Evolutionary conservation across 768 basidiomycete genomes (phyloP).

Genomic region (Peribolospora baueri): DNA sequence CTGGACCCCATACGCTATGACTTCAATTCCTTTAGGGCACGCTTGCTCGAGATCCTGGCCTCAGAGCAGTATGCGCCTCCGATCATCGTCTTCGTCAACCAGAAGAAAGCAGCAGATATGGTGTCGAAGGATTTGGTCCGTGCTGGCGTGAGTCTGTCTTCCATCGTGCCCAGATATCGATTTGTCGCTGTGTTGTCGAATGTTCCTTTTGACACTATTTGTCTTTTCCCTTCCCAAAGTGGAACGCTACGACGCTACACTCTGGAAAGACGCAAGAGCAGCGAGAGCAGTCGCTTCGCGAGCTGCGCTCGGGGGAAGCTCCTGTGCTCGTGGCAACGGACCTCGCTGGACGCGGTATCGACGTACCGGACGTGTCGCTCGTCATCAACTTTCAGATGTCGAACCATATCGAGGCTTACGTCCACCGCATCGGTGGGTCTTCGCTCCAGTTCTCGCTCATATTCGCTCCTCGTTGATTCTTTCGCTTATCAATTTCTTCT

Average conservation of each 20-base stretch:
- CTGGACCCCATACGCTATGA: conserved; percentile 1
- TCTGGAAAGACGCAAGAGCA: conserved; percentile 97
- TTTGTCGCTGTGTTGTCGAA: conserved; percentile 1
- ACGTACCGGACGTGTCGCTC: conserved; percentile 83
- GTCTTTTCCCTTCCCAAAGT: conserved; percentile 25
- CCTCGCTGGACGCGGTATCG: conserved; percentile 92
- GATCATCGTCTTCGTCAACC: conserved; percentile 97
- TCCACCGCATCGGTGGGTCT: conserved; percentile 75
- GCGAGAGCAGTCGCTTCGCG: conserved; percentile 71
- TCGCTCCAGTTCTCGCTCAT: not conserved
- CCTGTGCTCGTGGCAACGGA: conserved; percentile 91
- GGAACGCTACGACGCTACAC: conserved; percentile 74
- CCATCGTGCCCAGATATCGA: not conserved
- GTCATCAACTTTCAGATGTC: conserved; percentile 99
- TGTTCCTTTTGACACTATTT: not conserved
- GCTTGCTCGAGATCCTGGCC: conserved; percentile 77
- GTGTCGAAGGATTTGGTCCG: conserved; percentile 82
- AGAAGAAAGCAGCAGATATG: conserved; percentile 98
- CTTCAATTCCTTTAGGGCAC: conserved; percentile 29
- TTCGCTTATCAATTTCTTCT: not conserved
- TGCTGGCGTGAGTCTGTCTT: conserved; percentile 39
- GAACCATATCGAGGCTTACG: conserved; percentile 82
- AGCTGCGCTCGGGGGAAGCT: conserved; percentile 59
- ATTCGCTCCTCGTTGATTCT: not conserved
- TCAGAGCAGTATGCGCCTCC: conserved; percentile 58